Base-by-base conservation (phyloP, 352 stramenopile species). In the Phytophthora brassicae region DNA sequence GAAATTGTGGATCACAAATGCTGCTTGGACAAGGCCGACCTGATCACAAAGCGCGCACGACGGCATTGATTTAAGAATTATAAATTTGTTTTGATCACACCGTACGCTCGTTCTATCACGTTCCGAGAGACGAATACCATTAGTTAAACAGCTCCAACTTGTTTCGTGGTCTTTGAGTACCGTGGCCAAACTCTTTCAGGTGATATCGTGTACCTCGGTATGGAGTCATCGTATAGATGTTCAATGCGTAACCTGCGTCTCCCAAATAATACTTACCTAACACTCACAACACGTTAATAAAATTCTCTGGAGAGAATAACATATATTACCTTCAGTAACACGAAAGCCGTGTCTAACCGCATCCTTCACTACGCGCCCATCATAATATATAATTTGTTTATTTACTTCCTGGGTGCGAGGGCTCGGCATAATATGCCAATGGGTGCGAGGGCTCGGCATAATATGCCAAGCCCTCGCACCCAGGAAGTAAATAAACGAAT, bases 1-100 rank as follows among this genome's bases (percentile, higher is more conserved):
- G n/a, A 53, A 60, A 22, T 53, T 60, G 29, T 52, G 43, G 17
- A 60, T 47, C 2, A 20, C 29, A 26, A 60, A 60, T 8, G 31
- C 7, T 35, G 43, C 31, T 28, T 22, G 53, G n/a, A 47, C 35
- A 5, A 60, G 6, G 2, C 20, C 42, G 17, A 53, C 16, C 16
- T 60, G 43, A 3, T 52, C 53, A 3, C 17, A 17, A 0, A 60
- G 9, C 12, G 11, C 5, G 43, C 53, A 60, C 28, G 28, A 53
- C 20, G 43, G 16, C 42, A 60, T 53, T 8, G 16, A 8, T 0
- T 23, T 12, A 3, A 52, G n/a, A 7, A 60, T 52, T 9, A 14
- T 41, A 47, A 60, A 46, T 4, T 53, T 60, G 42, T 43, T 41
- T 62, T 62, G 6, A 62, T 17, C 16, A 31, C 43, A 0, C 44